These are phyloP conservation scores for Colletotrichum euphorbiae DNA, from an alignment of 2,329 filamentous ascomycete species.

Conservation along the genomic window DNA sequence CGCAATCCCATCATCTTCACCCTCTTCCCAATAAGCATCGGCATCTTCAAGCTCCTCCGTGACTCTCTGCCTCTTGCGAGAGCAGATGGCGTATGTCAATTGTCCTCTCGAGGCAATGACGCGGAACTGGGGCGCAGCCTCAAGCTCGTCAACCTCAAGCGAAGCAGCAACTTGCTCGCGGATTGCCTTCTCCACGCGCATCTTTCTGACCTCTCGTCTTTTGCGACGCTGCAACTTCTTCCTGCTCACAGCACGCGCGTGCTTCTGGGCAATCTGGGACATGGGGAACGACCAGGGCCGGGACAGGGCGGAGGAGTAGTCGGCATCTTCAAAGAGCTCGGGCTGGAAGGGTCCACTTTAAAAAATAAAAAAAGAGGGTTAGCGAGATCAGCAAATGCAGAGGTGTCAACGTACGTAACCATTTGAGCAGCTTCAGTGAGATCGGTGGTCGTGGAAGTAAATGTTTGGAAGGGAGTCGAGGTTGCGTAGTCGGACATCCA, in stretches of 20 bases:
- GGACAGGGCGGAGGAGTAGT: not conserved
- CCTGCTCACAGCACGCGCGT: not conserved
- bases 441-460: not conserved
- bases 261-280: constrained; percentile 1
- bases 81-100: constrained; percentile 23
- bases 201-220: constrained; percentile 8
- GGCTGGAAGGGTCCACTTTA: constrained; percentile 23
- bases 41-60: constrained; percentile 7
- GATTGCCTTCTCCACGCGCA: constrained; percentile 24
- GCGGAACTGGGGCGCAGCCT: constrained; percentile 25
- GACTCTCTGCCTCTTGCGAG: constrained; percentile 26
- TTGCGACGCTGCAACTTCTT: constrained; percentile 7
- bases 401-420: not conserved
- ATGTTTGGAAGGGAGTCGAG: not conserved
- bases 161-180: constrained; percentile 5
- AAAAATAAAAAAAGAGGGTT: constrained; percentile 11
- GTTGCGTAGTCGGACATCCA: constrained; percentile 31
- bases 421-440: constrained; percentile 13
- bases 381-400: not conserved
- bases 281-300: not conserved
- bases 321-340: not conserved
- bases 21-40: constrained; percentile 16
- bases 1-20: constrained; percentile 17
- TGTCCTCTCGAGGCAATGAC: constrained; percentile 17
- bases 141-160: constrained; percentile 25